Base-by-base conservation (phyloP, 805 yeast genomes). In the Teunomyces barrocoloradensis region DNA sequence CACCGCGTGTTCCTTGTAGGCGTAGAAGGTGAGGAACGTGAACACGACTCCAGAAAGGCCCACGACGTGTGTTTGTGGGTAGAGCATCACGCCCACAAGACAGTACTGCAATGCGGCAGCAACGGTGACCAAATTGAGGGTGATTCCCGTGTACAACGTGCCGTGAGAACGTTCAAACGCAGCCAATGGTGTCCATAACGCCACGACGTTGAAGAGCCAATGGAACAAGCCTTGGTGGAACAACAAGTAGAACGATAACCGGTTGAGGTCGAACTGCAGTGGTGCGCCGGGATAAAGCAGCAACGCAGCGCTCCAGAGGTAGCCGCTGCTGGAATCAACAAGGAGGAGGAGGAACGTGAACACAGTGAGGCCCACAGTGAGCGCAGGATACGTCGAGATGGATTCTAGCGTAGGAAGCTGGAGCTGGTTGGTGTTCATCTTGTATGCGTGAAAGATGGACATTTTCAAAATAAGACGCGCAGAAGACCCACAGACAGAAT, bases 121-220 rank as follows among this genome's bases (percentile, higher is more conserved):
- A 1, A 85, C 82, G 1, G 96, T 87, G 42, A 85, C 65, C 21
- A 87, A 53, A 61, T 89, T 89, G 47, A 90, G 69, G 12, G 89
- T 83, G 40, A 90, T 73, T 3, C 95, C 96, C 3, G 96, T 86
- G 64, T 88, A 81, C 2, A 89, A 85, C 0, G 97, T 89, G 5
- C 97, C 97, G 58, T 88, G 85, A 18, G 66, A 61, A 47, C 75
- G 69, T 70, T 89, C 97, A 64, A 84, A 89, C 44, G 74, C 71
- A 10, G 84, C 71, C 56, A 89, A 63, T 17, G 87, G 81, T 0
- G 85, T 77, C 48, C 78, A 70, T 39, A 89, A 60, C 1, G 85
- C 77, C 33, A 80, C 50, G 6, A 80, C 48, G 56, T 88, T 89
- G 56, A 85, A 65, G 3, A 78, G 40, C 61, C 89, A 68, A 61